Conservation (phyloP, 768 basidiomycete genomes). For the Russula compacta region DNA sequence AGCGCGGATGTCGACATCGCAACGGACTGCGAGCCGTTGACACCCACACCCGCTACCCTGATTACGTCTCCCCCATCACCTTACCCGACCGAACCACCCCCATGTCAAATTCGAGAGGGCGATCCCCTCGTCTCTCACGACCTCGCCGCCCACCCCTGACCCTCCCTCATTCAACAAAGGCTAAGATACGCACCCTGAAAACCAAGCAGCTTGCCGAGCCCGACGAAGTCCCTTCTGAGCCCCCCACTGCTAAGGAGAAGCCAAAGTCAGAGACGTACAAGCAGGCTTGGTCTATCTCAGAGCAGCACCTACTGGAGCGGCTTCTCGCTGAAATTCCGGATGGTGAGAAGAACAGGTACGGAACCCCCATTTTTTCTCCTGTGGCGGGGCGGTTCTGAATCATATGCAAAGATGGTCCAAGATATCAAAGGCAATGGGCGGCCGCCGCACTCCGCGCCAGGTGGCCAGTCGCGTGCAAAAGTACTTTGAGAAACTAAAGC, state of each 20-base stretch:
- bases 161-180: not conserved
- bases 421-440: slow-evolving; percentile 76
- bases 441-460: slow-evolving; percentile 66
- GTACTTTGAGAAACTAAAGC: slow-evolving; percentile 77
- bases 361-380: not conserved
- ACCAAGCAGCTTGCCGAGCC: not conserved
- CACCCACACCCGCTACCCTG: not conserved
- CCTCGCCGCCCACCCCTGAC: not conserved
- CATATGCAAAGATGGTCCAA: slow-evolving; percentile 53
- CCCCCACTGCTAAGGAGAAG: slow-evolving; percentile 23
- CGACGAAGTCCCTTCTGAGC: not conserved
- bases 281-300: slow-evolving; percentile 65
- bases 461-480: slow-evolving; percentile 88
- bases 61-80: slow-evolving; percentile 6
- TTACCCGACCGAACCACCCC: not conserved
- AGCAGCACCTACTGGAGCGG: slow-evolving; percentile 70
- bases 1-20: slow-evolving; percentile 52
- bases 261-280: slow-evolving; percentile 72
- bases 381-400: slow-evolving; percentile 1
- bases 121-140: slow-evolving; percentile 3
- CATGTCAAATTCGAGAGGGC: not conserved
- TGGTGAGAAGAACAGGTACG: slow-evolving; percentile 64
- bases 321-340: slow-evolving; percentile 69
- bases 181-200: slow-evolving; percentile 1
- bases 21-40: slow-evolving; percentile 5